These are phyloP conservation scores for Diplodia mutila DNA, from an alignment of 2,329 filamentous ascomycete genomes.

Conservation along the genomic window DNA sequence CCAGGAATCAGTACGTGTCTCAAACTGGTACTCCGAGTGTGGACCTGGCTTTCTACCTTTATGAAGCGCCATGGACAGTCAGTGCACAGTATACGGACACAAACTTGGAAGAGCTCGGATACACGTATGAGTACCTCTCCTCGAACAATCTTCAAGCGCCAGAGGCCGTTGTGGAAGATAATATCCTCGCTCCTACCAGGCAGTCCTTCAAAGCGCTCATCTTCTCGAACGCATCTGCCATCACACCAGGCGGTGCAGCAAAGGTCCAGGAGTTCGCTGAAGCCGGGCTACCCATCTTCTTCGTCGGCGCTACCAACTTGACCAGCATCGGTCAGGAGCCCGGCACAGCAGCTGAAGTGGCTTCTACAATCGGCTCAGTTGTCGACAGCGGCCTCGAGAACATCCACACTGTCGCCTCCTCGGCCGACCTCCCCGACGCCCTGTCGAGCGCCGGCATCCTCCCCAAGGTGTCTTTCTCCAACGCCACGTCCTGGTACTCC, in stretches of 20 bases:
- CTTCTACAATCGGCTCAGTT: background rate
- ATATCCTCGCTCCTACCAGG: constrained; percentile 41
- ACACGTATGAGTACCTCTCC: constrained; percentile 51
- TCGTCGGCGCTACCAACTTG: constrained; percentile 33
- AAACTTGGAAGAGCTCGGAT: constrained; percentile 34
- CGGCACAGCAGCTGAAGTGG: background rate
- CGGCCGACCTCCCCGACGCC: constrained; percentile 37
- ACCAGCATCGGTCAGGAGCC: constrained; percentile 19
- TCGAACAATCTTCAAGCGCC: constrained; percentile 50
- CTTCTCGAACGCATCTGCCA: constrained; percentile 40
- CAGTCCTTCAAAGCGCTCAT: constrained; percentile 52
- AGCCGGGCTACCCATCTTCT: constrained; percentile 49
- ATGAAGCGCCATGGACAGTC: constrained; percentile 28
- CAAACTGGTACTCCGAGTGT: constrained; percentile 47
- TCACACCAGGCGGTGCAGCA: constrained; percentile 42
- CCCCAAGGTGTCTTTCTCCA: constrained; percentile 37
- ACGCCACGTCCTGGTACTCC: constrained; percentile 41
- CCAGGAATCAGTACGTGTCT: constrained; percentile 44
- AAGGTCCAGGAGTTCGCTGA: constrained; percentile 43
- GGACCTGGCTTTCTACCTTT: constrained; percentile 49
- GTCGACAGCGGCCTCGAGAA: constrained; percentile 32
- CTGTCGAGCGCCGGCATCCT: constrained; percentile 38
- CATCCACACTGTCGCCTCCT: constrained; percentile 39
- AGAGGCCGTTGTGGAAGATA: constrained; percentile 42
- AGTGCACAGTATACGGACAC: constrained; percentile 27